Percentiles rank a stretch among this genome's conserved stretches.
Evolutionary conservation across 75 land plant genomes (phyloP).

Genomic region (Pinus tabuliformis): DNA sequence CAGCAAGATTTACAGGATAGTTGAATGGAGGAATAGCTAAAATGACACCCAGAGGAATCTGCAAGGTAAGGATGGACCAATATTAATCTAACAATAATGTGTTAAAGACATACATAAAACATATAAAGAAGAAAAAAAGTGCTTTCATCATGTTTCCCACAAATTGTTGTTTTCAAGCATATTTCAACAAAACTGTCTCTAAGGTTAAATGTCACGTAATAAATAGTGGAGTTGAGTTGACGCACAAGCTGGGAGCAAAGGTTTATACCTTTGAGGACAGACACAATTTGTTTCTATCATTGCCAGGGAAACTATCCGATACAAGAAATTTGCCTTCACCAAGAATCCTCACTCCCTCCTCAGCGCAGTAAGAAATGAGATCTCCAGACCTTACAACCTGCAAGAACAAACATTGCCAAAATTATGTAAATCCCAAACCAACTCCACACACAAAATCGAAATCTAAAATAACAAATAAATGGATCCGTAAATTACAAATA

Average conservation of each 20-base stretch:
- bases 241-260: background rate
- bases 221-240: background rate
- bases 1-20: conserved; percentile 92
- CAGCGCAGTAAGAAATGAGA: conserved; percentile 80
- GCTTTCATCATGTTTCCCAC: no score
- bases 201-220: background rate
- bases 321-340: conserved; percentile 79
- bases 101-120: background rate
- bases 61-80: conserved; percentile 8
- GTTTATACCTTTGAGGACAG: conserved; percentile 75
- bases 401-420: background rate
- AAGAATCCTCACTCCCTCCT: conserved; percentile 86
- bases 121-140: background rate
- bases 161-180: background rate
- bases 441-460: background rate
- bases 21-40: conserved; percentile 92
- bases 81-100: background rate
- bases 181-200: background rate
- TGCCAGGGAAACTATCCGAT: conserved; percentile 95
- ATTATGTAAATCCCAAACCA: background rate
- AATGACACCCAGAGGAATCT: conserved; percentile 92
- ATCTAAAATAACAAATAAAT: background rate
- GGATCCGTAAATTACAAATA: background rate
- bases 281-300: conserved; percentile 85
- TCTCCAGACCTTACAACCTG: conserved; percentile 94